A percentile compares a stretch with the other conserved stretches of the same genome.
phyloP scores from a whole-genome alignment of 495 filamentous ascomycete species.

The Xanthoparmelia taractica region DNA sequence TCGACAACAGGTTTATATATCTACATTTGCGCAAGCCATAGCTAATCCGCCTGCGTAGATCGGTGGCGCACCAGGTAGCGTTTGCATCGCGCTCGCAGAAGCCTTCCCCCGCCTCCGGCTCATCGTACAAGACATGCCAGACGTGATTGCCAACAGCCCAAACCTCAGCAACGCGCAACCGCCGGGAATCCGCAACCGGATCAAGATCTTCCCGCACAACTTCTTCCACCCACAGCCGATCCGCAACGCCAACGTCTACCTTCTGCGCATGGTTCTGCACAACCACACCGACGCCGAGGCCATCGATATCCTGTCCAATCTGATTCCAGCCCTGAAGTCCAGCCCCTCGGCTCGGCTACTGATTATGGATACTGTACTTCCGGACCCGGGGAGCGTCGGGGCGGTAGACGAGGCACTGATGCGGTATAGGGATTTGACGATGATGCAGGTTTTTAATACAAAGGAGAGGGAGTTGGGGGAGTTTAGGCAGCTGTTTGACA shows the following conservation, averaged over 20 bases:
- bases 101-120: slow-evolving; percentile 29
- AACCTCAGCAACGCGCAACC: not conserved
- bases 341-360: too few relatives aligned
- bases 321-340: slow-evolving; percentile 33
- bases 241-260: slow-evolving; percentile 45
- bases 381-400: too few relatives aligned
- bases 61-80: slow-evolving; percentile 27
- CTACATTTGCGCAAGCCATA: too few relatives aligned
- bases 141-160: slow-evolving; percentile 2
- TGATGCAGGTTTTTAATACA: too few relatives aligned
- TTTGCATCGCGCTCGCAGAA: slow-evolving; percentile 29
- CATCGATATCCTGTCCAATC: slow-evolving; percentile 35
- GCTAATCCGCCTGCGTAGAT: slow-evolving; percentile 12
- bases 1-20: not conserved
- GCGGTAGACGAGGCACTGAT: too few relatives aligned
- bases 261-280: slow-evolving; percentile 49
- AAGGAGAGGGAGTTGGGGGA: too few relatives aligned
- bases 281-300: slow-evolving; percentile 43
- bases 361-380: too few relatives aligned
- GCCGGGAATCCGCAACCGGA: slow-evolving; percentile 29
- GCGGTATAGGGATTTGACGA: too few relatives aligned
- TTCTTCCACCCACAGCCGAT: slow-evolving; percentile 44
- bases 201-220: slow-evolving; percentile 41
- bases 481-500: too few relatives aligned
- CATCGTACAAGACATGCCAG: slow-evolving; percentile 28